These are phyloP conservation scores for Neostapfia colusana DNA, from an alignment of 176 grass and related monocot species.

Conservation along the genomic window DNA sequence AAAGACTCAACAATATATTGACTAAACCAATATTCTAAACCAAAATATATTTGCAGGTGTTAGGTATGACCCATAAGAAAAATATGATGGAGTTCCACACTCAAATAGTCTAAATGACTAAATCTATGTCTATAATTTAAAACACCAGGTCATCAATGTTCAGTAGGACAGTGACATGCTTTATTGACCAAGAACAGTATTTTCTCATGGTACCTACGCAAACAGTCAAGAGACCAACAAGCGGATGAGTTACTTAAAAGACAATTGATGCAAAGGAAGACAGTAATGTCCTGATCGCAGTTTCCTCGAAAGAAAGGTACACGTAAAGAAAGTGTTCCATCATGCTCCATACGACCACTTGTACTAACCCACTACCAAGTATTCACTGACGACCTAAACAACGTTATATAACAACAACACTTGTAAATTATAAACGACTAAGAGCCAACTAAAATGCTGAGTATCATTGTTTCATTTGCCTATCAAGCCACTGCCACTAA, in stretches of 20 bases:
- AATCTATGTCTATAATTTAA: background rate
- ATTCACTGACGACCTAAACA: background rate
- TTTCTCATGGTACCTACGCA: background rate
- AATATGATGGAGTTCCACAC: conserved; percentile 12
- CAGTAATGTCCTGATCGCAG: background rate
- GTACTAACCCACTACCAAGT: background rate
- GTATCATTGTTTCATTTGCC: background rate
- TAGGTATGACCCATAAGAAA: background rate
- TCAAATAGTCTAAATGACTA: conserved; percentile 4
- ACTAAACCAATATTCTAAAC: background rate
- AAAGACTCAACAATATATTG: background rate
- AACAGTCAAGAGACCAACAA: conserved; percentile 28
- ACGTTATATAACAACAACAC: background rate
- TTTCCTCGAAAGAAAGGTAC: conserved; percentile 31
- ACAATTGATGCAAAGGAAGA: conserved; percentile 17
- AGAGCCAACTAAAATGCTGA: conserved; percentile 18
- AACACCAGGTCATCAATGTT: background rate
- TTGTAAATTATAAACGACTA: background rate
- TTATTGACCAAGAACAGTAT: conserved; percentile 4
- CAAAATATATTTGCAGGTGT: background rate
- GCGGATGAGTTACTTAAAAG: conserved; percentile 1
- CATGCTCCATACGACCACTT: background rate
- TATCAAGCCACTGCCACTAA: background rate
- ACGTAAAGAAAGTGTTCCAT: background rate
- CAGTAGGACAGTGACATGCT: background rate